Percentiles rank a stretch among this genome's conserved stretches.
These are phyloP conservation scores for Pneumocystis oryctolagi DNA, from an alignment of 1,139 yeast species.

Conservation along the genomic window DNA sequence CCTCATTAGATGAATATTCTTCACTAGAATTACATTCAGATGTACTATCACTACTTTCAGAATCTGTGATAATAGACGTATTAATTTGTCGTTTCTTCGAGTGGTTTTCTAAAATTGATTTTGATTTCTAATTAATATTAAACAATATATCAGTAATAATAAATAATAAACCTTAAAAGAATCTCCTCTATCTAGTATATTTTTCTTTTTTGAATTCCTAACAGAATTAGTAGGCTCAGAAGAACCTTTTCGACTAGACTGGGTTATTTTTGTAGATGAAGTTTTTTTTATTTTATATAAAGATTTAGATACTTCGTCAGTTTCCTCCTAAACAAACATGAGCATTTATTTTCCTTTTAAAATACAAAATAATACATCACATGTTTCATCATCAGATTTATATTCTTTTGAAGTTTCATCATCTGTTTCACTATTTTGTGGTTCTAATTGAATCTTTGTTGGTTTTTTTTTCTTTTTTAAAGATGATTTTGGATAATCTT, in stretches of 20 bases:
- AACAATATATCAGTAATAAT: neutral
- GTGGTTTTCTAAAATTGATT: neutral
- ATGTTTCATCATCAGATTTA: neutral
- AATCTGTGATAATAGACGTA: neutral
- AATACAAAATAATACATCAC: neutral
- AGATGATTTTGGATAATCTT: neutral
- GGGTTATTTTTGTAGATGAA: neutral
- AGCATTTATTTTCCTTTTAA: neutral
- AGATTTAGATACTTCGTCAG: neutral
- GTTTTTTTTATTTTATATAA: neutral
- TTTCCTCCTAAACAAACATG: neutral
- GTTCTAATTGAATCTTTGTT: neutral
- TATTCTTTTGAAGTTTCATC: neutral
- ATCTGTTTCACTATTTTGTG: neutral
- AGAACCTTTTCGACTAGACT: neutral
- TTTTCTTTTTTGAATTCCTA: neutral
- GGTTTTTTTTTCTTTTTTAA: neutral
- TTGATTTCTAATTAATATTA: neutral
- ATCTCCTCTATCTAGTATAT: neutral
- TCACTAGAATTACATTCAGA: neutral
- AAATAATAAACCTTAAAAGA: neutral
- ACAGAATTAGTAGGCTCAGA: neutral
- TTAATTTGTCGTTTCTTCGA: neutral
- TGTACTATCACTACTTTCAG: neutral
- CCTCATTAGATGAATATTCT: neutral